These are phyloP conservation scores for Pseudonitzschia pungens DNA, from an alignment of 108 stramenopile species.

Conservation along the genomic window DNA sequence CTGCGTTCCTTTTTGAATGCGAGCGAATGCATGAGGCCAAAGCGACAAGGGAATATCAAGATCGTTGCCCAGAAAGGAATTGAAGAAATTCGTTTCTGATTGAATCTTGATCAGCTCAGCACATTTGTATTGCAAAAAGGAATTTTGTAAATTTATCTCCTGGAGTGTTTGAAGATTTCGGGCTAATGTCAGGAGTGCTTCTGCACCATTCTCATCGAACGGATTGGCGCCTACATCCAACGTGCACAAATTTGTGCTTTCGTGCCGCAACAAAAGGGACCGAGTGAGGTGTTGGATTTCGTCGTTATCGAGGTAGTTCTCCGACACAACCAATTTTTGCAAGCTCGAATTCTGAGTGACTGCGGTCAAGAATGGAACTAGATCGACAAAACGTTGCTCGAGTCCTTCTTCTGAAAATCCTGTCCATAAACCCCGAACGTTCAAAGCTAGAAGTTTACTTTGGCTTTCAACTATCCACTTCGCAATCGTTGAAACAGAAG, in stretches of 20 bases:
- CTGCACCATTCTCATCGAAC: constrained; percentile 24
- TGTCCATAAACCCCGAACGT: constrained; percentile 27
- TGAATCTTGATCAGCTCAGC: constrained; percentile 11
- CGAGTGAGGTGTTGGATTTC: constrained; percentile 9
- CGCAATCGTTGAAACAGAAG: constrained; percentile 6
- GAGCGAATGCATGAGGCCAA: constrained; percentile 15
- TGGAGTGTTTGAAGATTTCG: not conserved
- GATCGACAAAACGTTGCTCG: constrained; percentile 23
- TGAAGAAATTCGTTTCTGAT: constrained; percentile 12
- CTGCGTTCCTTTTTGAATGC: constrained; percentile 1
- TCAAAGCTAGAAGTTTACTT: constrained; percentile 17
- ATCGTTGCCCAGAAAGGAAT: not conserved
- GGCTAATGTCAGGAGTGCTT: not conserved
- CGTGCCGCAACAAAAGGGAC: not conserved
- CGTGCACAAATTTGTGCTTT: not conserved
- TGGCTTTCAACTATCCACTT: constrained; percentile 7
- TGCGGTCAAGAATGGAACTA: constrained; percentile 3
- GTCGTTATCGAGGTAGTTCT: constrained; percentile 14
- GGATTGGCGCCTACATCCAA: constrained; percentile 32
- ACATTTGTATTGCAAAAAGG: constrained; percentile 19
- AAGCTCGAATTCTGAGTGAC: constrained; percentile 9
- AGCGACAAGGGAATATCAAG: constrained; percentile 15
- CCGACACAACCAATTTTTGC: constrained; percentile 12
- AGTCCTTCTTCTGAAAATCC: constrained; percentile 32
- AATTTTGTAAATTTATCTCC: constrained; percentile 21